These are phyloP conservation scores for Pinus tabuliformis DNA, from an alignment of 75 land plant species.

Conservation along the genomic window DNA sequence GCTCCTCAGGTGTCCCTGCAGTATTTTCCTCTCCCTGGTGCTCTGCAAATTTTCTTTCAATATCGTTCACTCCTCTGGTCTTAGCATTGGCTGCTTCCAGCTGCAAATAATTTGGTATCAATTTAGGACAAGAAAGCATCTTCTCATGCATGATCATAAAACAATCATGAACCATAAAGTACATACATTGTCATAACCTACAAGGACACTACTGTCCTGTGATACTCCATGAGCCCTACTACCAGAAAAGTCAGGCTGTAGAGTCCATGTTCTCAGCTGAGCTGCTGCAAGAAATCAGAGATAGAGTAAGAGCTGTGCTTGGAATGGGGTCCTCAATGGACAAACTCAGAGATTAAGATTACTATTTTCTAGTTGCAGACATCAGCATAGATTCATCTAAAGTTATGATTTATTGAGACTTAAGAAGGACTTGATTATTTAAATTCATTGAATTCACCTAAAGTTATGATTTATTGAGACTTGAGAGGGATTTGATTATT, in stretches of 20 bases:
- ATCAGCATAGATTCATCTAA: too few relatives aligned
- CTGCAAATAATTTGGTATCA: not conserved
- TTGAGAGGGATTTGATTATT: too few relatives aligned
- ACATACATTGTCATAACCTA: not conserved
- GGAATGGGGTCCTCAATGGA: not conserved
- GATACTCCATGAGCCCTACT: not conserved
- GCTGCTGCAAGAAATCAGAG: not conserved
- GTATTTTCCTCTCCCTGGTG: not conserved
- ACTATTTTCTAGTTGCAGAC: too few relatives aligned
- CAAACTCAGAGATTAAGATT: too few relatives aligned
- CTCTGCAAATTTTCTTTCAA: not conserved
- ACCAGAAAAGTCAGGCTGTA: not conserved
- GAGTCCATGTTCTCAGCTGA: not conserved
- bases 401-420: too few relatives aligned
- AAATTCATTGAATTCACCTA: too few relatives aligned
- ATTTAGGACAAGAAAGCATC: not conserved
- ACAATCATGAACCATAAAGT: not conserved
- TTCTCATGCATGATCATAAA: not conserved
- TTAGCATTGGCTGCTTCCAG: too few relatives aligned
- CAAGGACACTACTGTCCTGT: not conserved
- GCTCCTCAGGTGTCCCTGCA: not conserved
- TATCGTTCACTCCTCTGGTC: not conserved
- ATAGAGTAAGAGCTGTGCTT: not conserved
- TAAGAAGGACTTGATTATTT: too few relatives aligned
- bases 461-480: too few relatives aligned